Evolutionary conservation across 129 eudicot genomes (phyloP).

Genomic region (Deinandra increscens): DNA sequence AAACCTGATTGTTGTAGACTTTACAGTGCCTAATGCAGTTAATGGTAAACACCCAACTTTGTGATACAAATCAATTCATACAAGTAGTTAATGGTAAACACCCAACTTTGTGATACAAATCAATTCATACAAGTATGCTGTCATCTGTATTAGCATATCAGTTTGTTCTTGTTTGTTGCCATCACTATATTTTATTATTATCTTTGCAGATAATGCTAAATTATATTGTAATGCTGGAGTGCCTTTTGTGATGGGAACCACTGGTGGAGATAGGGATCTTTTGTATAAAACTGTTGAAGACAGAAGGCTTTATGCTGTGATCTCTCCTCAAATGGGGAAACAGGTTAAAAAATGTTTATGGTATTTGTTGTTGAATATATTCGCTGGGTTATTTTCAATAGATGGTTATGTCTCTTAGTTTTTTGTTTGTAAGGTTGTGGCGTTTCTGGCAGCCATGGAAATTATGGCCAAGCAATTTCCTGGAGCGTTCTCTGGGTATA

Average conservation of each 20-base stretch:
- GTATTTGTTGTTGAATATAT: not conserved
- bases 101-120: not conserved
- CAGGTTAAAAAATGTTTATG: conserved; percentile 47
- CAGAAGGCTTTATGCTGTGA: conserved; percentile 72
- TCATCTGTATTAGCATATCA: not conserved
- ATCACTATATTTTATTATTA: not conserved
- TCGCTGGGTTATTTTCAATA: not conserved
- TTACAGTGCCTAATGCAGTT: conserved; percentile 79
- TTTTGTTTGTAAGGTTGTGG: conserved; percentile 67
- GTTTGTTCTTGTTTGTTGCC: not conserved
- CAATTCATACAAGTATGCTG: not conserved
- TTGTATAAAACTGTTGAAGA: conserved; percentile 71
- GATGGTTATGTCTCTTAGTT: conserved; percentile 17
- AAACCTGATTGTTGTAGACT: conserved; percentile 69
- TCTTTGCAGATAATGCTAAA: conserved; percentile 65
- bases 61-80: not conserved
- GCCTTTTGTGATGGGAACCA: conserved; percentile 95
- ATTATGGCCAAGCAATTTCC: conserved; percentile 90
- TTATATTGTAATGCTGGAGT: conserved; percentile 77
- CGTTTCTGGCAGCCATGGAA: conserved; percentile 93
- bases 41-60: conserved; percentile 52
- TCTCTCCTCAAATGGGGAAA: conserved; percentile 97
- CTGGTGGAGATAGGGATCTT: conserved; percentile 93
- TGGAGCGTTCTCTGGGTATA: conserved; percentile 86
- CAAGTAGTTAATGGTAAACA: conserved; percentile 48